Evolutionary conservation across 2,329 filamentous ascomycete genomes (phyloP).

Genomic region (Simplicillium aogashimaense): DNA sequence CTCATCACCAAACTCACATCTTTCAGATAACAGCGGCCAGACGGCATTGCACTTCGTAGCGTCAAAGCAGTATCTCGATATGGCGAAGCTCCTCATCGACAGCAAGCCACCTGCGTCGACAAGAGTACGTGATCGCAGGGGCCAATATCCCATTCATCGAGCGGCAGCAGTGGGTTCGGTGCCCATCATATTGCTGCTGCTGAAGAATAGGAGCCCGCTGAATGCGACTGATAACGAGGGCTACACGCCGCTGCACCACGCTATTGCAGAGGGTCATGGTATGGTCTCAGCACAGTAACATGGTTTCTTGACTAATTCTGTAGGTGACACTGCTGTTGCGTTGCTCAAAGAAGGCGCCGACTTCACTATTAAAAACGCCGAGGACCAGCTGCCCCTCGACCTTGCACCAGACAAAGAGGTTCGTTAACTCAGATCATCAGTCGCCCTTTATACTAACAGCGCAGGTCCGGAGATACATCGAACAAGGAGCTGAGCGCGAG

Average conservation of each 20-base stretch:
- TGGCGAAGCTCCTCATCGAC: slow-evolving; percentile 66
- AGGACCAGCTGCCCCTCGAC: slow-evolving; percentile 65
- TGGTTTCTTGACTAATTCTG: neutral
- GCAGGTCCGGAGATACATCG: slow-evolving; percentile 66
- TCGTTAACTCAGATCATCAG: slow-evolving; percentile 15
- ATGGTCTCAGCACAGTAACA: slow-evolving; percentile 11
- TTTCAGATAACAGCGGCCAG: slow-evolving; percentile 57
- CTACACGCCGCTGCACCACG: slow-evolving; percentile 83
- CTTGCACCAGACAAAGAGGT: slow-evolving; percentile 81
- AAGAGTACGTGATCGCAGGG: slow-evolving; percentile 71
- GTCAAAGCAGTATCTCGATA: slow-evolving; percentile 80
- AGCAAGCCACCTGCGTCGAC: slow-evolving; percentile 62
- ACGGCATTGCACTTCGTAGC: slow-evolving; percentile 86
- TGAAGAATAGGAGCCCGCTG: slow-evolving; percentile 69
- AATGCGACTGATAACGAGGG: slow-evolving; percentile 77
- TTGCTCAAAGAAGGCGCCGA: slow-evolving; percentile 81
- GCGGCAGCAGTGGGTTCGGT: slow-evolving; percentile 82
- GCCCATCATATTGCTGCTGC: slow-evolving; percentile 74
- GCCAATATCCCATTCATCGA: slow-evolving; percentile 85
- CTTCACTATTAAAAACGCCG: slow-evolving; percentile 61
- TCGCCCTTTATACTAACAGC: slow-evolving; percentile 6
- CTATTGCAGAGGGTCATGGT: slow-evolving; percentile 67
- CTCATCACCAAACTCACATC: neutral
- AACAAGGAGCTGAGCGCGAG: slow-evolving; percentile 71
- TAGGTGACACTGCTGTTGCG: slow-evolving; percentile 70